phyloP scores from a whole-genome alignment of 352 stramenopile genomes.

The Aphanomyces invadans region DNA sequence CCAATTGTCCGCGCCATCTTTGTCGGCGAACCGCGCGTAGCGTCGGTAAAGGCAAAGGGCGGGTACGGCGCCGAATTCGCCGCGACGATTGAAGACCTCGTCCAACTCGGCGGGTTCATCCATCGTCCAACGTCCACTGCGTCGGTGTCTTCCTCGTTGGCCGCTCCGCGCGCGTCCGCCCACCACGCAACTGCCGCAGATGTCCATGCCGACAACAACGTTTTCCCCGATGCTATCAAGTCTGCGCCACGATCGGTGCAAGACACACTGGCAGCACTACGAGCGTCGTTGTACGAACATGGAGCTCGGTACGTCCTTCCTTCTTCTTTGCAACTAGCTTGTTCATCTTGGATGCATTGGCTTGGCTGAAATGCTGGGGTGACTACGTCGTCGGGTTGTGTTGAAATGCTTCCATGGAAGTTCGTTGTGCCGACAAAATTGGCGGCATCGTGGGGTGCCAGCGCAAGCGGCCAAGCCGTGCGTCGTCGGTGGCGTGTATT shows the following conservation, averaged over 20 bases:
- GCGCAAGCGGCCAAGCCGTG: no score
- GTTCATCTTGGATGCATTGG: no score
- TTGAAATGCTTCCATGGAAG: no score
- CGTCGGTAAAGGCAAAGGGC: conserved; percentile 61
- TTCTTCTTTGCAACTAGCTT: neutral
- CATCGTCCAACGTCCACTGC: conserved; percentile 29
- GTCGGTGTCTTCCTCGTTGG: neutral
- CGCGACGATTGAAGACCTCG: conserved; percentile 44
- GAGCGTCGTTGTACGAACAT: conserved; percentile 68
- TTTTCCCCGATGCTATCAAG: conserved; percentile 51
- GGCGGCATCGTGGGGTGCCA: no score
- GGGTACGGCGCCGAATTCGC: conserved; percentile 65
- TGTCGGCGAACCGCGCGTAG: conserved; percentile 62
- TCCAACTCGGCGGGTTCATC: conserved; percentile 61
- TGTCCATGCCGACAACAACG: conserved; percentile 58
- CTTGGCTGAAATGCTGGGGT: no score
- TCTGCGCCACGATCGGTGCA: conserved; percentile 48
- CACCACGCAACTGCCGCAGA: conserved; percentile 26
- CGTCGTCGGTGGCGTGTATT: no score
- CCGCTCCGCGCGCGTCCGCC: no score
- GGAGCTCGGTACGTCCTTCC: conserved; percentile 43
- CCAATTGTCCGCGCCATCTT: conserved; percentile 74
- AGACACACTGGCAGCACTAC: conserved; percentile 50
- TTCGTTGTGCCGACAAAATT: no score
- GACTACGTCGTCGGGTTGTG: no score